These are phyloP conservation scores for Gracilaria vermiculophylla DNA, from an alignment of 23 red algal species.

Conservation along the genomic window DNA sequence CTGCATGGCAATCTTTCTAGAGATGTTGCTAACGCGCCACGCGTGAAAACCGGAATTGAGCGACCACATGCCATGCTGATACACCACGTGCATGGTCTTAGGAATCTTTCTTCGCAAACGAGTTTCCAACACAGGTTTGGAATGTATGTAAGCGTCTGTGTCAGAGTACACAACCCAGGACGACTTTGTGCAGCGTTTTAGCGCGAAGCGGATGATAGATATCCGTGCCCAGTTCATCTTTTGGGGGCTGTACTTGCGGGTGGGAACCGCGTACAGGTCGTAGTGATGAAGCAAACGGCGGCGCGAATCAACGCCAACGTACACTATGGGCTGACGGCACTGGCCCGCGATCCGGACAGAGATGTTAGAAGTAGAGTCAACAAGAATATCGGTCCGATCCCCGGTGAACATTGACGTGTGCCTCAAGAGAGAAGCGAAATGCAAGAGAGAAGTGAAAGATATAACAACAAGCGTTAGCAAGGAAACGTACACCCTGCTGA, in stretches of 20 bases:
- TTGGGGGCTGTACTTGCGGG: neutral
- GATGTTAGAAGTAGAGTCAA: too few species aligned
- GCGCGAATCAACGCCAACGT: neutral
- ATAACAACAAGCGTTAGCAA: too few species aligned
- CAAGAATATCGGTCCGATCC: too few species aligned
- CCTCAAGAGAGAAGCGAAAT: too few species aligned
- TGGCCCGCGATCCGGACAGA: neutral
- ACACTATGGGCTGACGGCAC: neutral
- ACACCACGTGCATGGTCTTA: neutral
- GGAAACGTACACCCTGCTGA: too few species aligned
- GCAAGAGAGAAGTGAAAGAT: too few species aligned
- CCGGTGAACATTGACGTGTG: too few species aligned
- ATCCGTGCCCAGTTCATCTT: neutral
- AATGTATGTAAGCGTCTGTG: neutral
- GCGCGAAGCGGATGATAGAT: neutral
- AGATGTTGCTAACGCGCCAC: neutral
- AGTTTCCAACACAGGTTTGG: neutral
- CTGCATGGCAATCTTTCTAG: neutral
- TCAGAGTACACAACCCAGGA: neutral
- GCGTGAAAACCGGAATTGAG: constrained; percentile 1
- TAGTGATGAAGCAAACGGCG: neutral
- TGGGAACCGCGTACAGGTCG: neutral
- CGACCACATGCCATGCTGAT: neutral
- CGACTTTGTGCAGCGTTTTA: neutral
- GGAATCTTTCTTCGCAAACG: neutral